Evolutionary conservation across 2,329 filamentous ascomycete genomes (phyloP), one percentile per base, ranked within the genome.

Genomic region (Capronia epimyces): DNA sequence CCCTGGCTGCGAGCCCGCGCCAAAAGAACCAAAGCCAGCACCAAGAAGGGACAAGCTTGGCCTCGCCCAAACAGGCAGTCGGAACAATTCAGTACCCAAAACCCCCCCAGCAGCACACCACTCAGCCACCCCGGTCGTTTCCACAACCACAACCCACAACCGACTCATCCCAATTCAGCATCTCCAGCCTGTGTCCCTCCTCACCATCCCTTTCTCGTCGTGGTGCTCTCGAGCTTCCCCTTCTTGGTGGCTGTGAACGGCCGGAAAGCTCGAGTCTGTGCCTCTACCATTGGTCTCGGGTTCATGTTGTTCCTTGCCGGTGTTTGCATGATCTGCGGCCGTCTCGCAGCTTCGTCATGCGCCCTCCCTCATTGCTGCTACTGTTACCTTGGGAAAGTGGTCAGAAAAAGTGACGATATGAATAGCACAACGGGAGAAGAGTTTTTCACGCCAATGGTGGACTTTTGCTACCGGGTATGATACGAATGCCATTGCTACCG

Each of bases 161-260:
- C 22, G 46, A 45, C 29, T 34, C 49, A 43, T 47, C 55, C 52
- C 52, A 49, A 57, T 41, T 9, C 49, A 57, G 55, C 48, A 57
- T 55, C 49, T 55, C 49, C 44, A 57, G 55, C 55, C 55, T 52
- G 53, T 25, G 39, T 46, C 42, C 47, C 45, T 46, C 24, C 20
- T 21, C 32, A 21, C 39, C 25, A 15, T 36, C 13, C 34, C 20
- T 15, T 20, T 18, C 34, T 7, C 25, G 13, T 37, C 29, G 22
- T 25, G 20, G 29, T 47, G 22, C 31, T 7, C 3, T 18, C 13
- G 34, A 37, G 34, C 15, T 37, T 37, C 34, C 6, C 6, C 6
- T 37, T 8, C 18, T 15, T 20, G 34, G 34, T 9, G 2, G 34
- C 34, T 37, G 34, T 20, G 34, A 37, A n/a, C 6, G 15, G 16